These are phyloP conservation scores for Lophiostoma macrostomum DNA, from an alignment of 495 filamentous ascomycete genomes.

Conservation along the genomic window DNA sequence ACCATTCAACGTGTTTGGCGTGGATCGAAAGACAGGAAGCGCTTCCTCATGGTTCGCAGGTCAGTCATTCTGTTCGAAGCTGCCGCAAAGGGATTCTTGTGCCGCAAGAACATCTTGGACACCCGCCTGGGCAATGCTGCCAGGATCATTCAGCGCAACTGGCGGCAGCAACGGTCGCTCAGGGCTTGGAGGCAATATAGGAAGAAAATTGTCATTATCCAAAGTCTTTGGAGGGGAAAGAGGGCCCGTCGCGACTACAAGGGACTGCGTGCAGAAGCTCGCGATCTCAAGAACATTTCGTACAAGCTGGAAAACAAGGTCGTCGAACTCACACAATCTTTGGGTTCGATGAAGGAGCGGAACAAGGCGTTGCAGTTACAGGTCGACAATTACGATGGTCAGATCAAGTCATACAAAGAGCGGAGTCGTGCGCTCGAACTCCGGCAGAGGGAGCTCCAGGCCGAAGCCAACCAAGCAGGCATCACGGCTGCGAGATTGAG, in stretches of 20 bases:
- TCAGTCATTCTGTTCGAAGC: slow-evolving; percentile 86
- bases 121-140: slow-evolving; percentile 92
- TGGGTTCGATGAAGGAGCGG: slow-evolving; percentile 86
- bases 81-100: slow-evolving; percentile 83
- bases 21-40: slow-evolving; percentile 79
- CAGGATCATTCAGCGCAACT: slow-evolving; percentile 81
- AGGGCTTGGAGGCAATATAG: slow-evolving; percentile 84
- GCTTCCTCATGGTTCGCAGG: slow-evolving; percentile 69
- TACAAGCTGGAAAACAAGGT: slow-evolving; percentile 99
- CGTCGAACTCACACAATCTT: slow-evolving; percentile 89
- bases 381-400: slow-evolving; percentile 92
- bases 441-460: slow-evolving; percentile 86
- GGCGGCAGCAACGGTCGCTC: slow-evolving; percentile 76
- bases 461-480: slow-evolving; percentile 95
- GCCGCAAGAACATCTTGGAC: slow-evolving; percentile 84
- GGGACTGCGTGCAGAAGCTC: slow-evolving; percentile 84
- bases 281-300: slow-evolving; percentile 97
- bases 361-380: slow-evolving; percentile 86
- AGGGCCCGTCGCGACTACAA: slow-evolving; percentile 80
- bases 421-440: slow-evolving; percentile 89
- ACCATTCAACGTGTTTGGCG: slow-evolving; percentile 95
- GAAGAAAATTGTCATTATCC: slow-evolving; percentile 80
- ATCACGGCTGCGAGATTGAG: slow-evolving; percentile 84
- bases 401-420: slow-evolving; percentile 90
- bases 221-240: slow-evolving; percentile 91